Base-by-base conservation (phyloP, 352 stramenopile species). In the Phytophthora parvispora region DNA sequence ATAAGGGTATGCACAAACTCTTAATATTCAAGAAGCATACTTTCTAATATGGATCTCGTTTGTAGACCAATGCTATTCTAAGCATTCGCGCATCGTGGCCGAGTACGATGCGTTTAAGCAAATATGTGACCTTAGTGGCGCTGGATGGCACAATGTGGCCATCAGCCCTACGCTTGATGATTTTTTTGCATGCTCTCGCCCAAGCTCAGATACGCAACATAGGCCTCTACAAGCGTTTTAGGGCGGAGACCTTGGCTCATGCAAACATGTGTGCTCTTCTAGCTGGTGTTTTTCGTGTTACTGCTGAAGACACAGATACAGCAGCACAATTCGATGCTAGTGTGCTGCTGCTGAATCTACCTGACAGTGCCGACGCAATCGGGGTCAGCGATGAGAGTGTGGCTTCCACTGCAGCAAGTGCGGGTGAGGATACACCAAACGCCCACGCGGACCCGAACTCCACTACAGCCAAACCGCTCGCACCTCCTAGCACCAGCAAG, bases 201-300 rank as follows among this genome's bases (percentile, higher is more conserved):
- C 22, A 67, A 28, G 32, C 36, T 4, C 60, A 60, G 8, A 36
- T 38, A 16, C 60, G 49, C 42, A 36, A 54, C n/a, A 7, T 20
- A 18, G 50, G 16, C 24, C 28, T 67, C 15, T 60, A 55, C 51
- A 61, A 67, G 13, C 50, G 60, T 13, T 60, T 54, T 31, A 20
- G 40, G 5, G 4, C 8, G 3, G 47, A 60, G 0, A 27, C 27
- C 1, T 67, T 67, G 10, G 25, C 31, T 12, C 60, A 67, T 9
- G 10, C 7, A 2, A 47, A 27, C 5, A 31, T 54, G 5, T 60
- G 60, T 42, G n/a, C 36, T 8, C 50, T 48, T 18, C 2, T 61
- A 24, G 38, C 49, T 25, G 49, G 27, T n/a, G 40, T 43, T 32
- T 48, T 50, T 3, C 38, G 50, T 29, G 60, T 40, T 32, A 67